phyloP scores from a whole-genome alignment of 2,329 filamentous ascomycete genomes.

The Botryotinia calthae region DNA sequence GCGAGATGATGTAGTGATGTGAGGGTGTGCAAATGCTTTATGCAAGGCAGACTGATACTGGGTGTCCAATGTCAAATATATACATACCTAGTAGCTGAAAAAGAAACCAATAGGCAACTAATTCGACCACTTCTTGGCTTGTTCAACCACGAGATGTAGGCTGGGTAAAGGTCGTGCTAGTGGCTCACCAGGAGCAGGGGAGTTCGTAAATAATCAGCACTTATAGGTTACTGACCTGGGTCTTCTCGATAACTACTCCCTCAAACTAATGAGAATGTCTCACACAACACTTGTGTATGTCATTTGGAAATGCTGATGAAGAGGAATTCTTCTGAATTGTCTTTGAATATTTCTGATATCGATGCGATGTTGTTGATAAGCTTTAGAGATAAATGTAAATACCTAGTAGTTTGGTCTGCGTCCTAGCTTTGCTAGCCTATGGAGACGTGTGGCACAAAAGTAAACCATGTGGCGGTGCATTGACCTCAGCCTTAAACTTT shows the following conservation, averaged over 20 bases:
- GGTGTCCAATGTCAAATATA: not conserved
- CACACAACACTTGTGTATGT: too few relatives aligned
- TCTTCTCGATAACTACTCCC: too few relatives aligned
- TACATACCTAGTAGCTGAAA: not conserved
- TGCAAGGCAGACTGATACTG: not conserved
- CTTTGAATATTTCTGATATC: not conserved
- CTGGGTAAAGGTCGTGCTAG: not conserved
- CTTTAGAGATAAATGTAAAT: not conserved
- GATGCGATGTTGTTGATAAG: not conserved
- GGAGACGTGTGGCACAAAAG: constrained; percentile 4
- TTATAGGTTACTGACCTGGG: not conserved
- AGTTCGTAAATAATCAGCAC: not conserved
- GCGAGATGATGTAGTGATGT: not conserved
- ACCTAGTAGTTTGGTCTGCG: too few relatives aligned
- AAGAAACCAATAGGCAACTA: not conserved
- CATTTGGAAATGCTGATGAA: not conserved
- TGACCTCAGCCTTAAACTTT: constrained; percentile 23
- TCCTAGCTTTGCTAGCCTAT: not conserved
- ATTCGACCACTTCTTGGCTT: not conserved
- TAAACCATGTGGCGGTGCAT: constrained; percentile 3
- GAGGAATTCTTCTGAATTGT: too few relatives aligned
- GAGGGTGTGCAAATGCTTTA: not conserved
- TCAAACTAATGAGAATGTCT: not conserved
- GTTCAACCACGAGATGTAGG: not conserved
- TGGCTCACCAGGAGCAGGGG: not conserved